Conservation (phyloP, 306 rosid genomes). For the Cercis canadensis region DNA sequence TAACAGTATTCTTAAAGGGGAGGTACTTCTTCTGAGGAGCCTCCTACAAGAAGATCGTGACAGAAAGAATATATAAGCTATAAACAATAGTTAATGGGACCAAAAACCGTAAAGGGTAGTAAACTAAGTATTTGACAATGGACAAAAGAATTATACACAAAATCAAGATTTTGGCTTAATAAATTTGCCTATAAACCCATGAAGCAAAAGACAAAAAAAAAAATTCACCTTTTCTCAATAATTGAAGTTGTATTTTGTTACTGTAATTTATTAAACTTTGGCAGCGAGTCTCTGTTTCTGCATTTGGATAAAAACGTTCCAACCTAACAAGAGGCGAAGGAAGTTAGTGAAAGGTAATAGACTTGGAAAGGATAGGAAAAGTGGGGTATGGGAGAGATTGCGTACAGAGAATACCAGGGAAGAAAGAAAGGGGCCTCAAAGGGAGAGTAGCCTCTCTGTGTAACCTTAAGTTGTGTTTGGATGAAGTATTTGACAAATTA, state of each 20-base stretch:
- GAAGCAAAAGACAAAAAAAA: no score
- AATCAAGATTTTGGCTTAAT: no score
- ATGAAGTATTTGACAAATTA: no score
- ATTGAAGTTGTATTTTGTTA: no score
- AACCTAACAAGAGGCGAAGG: not conserved
- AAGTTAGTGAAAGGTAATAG: not conserved
- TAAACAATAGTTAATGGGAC: no score
- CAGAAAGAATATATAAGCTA: not conserved
- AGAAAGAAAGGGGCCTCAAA: not conserved
- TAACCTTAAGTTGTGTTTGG: no score
- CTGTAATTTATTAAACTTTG: no score
- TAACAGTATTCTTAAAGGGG: not conserved
- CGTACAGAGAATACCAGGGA: not conserved
- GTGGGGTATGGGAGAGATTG: not conserved
- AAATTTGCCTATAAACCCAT: no score
- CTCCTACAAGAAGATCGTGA: not conserved
- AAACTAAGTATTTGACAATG: no score
- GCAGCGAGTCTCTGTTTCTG: not conserved
- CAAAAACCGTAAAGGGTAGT: no score
- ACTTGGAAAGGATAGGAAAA: slow-evolving; percentile 4
- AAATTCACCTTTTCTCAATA: no score
- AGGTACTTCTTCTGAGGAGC: not conserved
- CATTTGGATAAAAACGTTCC: not conserved
- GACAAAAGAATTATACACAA: no score
- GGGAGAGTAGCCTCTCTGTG: not conserved